Evolutionary conservation across 805 yeast species (phyloP), one percentile per base, ranked within the genome.

Genomic region (Lachancea sp.): DNA sequence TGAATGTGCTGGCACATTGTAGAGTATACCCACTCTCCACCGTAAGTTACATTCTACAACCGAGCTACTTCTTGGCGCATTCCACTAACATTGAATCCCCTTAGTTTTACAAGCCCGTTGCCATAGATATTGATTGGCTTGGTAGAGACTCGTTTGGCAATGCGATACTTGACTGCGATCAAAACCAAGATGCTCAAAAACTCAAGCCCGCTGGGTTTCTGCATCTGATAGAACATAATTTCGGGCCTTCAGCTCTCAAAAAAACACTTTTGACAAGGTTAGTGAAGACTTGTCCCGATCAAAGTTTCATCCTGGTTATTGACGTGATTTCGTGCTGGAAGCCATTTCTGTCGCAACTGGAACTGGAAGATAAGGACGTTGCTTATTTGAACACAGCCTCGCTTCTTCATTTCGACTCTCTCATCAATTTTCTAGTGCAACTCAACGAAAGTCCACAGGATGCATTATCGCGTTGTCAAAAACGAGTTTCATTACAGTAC

Each of bases 1-100:
- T 62, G 67, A 61, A 62, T 36, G 53, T 62, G 9, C 33, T 62
- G 39, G 54, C 59, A 12, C 57, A 61, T 36, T 61, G 65, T 43
- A 57, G 56, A 43, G 49, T 59, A 8, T 62, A 63, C 39, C 56
- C 58, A 15, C 44, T 58, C 29, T 50, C 58, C 7, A 49, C 49
- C 17, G 56, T 54, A 50, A 36, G 55, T 47, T 13, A 13, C 31
- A 13, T 29, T 29, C 11, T 13, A 3, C 11, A 3, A 3, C 31
- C 6, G 11, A 22, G 25, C 25, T 22, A 22, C 8, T 22, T n/a
- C 8, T 22, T 8, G 25, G 8, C 4, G 25, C 22, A 7, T 17
- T 18, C 7, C n/a, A 37, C 34, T 19, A 29, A 44, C 26, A 25
- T 15, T 11, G 17, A 6, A 29, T 35, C 31, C 36, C 26, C 18